These are phyloP conservation scores for Xylona heveae DNA, from an alignment of 495 filamentous ascomycete species.

Conservation along the genomic window DNA sequence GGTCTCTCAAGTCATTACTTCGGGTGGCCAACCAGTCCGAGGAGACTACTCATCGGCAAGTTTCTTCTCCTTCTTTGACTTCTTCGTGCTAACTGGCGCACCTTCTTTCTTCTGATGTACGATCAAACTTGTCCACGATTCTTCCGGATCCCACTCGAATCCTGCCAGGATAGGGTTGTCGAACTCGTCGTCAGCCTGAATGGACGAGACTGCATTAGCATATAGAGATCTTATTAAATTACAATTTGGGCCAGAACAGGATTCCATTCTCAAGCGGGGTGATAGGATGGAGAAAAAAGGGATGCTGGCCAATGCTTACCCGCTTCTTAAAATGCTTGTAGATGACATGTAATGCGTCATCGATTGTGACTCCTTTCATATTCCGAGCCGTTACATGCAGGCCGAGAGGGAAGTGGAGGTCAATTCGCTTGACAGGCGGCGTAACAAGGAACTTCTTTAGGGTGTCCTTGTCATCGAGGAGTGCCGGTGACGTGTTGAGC, in stretches of 20 bases:
- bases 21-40: no score
- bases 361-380: constrained; percentile 80
- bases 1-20: no score
- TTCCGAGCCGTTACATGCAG: constrained; percentile 76
- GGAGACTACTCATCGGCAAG: constrained; percentile 1
- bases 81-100: background rate
- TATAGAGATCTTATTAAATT: constrained; percentile 3
- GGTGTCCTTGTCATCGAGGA: constrained; percentile 57
- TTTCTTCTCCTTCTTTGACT: constrained; percentile 6
- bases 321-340: constrained; percentile 89
- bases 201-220: background rate
- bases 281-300: constrained; percentile 1
- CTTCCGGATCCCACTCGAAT: constrained; percentile 89
- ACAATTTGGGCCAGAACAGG: constrained; percentile 4
- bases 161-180: constrained; percentile 64
- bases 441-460: constrained; percentile 61
- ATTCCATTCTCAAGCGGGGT: background rate
- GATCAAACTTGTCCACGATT: constrained; percentile 32
- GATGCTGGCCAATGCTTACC: constrained; percentile 23
- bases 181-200: constrained; percentile 72
- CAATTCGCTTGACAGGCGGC: constrained; percentile 80
- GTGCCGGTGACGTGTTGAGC: constrained; percentile 62
- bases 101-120: constrained; percentile 9
- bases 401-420: constrained; percentile 74
- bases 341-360: constrained; percentile 84